Percentiles rank a stretch among this genome's conserved stretches.
Conservation (phyloP, 768 basidiomycete genomes). For the Tulasnella sp. region DNA sequence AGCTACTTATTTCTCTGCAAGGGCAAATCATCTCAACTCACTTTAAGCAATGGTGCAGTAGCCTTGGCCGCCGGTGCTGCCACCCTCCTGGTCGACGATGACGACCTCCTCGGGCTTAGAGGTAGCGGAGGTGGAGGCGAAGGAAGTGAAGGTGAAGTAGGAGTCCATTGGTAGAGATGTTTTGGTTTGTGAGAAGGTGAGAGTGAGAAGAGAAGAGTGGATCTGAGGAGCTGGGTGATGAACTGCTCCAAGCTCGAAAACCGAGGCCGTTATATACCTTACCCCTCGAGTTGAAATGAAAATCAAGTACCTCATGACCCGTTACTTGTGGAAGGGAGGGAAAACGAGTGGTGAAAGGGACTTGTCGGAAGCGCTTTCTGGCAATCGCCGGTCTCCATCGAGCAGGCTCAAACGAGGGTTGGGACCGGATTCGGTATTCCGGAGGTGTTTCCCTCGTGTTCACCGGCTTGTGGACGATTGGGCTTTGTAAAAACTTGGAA, state of each 20-base stretch:
- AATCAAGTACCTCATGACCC: too few species aligned
- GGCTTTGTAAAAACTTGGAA: too few species aligned
- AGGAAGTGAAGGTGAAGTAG: not conserved
- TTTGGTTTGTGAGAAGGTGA: not conserved
- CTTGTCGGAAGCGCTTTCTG: too few species aligned
- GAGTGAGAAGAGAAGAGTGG: not conserved
- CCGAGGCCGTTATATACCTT: not conserved
- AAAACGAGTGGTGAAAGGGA: too few species aligned
- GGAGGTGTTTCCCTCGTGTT: too few species aligned
- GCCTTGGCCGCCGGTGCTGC: not conserved
- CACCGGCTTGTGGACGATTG: too few species aligned
- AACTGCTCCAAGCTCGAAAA: not conserved
- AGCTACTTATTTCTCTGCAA: too few species aligned
- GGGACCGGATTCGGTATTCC: too few species aligned
- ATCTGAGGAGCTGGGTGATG: not conserved
- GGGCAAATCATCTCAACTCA: not conserved
- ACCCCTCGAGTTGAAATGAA: too few species aligned
- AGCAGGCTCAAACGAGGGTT: too few species aligned
- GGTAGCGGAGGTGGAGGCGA: not conserved
- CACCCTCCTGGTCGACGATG: constrained; percentile 12
- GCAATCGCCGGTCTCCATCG: too few species aligned
- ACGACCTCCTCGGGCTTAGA: constrained; percentile 17
- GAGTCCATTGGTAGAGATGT: not conserved
- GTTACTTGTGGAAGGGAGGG: too few species aligned
- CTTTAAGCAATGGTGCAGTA: constrained; percentile 3